phyloP scores from a whole-genome alignment of 1,139 yeast species.

The Geotrichum carabidarum region DNA sequence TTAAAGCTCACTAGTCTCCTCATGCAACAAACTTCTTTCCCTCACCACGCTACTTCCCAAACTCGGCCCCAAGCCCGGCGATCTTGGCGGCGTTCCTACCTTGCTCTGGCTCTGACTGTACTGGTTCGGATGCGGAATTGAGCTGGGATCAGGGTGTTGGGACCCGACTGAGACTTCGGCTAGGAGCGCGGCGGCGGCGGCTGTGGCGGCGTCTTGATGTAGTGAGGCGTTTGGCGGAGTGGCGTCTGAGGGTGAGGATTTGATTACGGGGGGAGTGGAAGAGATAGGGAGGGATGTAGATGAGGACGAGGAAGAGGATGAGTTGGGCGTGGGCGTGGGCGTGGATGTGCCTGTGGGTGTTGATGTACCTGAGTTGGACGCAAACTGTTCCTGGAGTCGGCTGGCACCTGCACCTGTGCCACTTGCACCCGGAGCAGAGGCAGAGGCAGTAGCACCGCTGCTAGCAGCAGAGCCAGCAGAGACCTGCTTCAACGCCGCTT shows the following conservation, averaged over 20 bases:
- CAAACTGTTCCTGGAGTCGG: no score
- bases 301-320: no score
- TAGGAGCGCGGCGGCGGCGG: background rate
- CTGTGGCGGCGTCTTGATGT: no score
- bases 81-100: background rate
- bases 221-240: background rate
- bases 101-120: background rate
- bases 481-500: slow-evolving; percentile 41
- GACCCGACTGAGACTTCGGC: slow-evolving; percentile 37
- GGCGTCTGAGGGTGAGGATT: background rate
- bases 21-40: slow-evolving; percentile 1
- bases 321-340: no score
- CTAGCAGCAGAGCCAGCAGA: slow-evolving; percentile 1
- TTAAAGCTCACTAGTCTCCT: background rate
- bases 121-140: slow-evolving; percentile 35
- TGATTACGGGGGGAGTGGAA: no score
- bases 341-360: no score
- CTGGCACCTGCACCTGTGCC: no score
- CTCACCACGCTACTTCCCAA: background rate
- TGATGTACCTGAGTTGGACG: no score
- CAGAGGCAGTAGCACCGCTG: background rate
- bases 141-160: slow-evolving; percentile 42
- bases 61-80: no score
- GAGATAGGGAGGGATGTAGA: no score
- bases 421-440: no score